These are phyloP conservation scores for Aureobasidium sp. DNA, from an alignment of 2,329 filamentous ascomycete genomes.

Conservation along the genomic window DNA sequence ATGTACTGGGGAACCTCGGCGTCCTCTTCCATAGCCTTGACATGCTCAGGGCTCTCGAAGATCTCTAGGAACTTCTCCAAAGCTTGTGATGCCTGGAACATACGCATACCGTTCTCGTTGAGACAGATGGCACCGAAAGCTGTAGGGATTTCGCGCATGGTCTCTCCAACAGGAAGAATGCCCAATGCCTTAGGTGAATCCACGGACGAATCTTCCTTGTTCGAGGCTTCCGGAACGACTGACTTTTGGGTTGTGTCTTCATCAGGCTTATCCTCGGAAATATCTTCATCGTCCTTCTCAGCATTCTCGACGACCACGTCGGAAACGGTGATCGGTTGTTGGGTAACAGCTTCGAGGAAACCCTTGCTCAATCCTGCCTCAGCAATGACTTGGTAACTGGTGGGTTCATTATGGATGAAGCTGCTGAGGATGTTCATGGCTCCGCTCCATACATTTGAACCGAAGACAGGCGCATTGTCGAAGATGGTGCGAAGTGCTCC, in stretches of 20 bases:
- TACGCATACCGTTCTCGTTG: conserved; percentile 75
- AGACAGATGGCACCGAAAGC: conserved; percentile 91
- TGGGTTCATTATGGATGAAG: conserved; percentile 98
- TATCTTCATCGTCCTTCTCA: not conserved
- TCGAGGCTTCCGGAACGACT: not conserved
- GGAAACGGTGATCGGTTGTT: conserved; percentile 25
- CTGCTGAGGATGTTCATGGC: conserved; percentile 85
- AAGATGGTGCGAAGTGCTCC: conserved; percentile 72
- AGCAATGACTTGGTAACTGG: conserved; percentile 90
- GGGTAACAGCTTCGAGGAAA: conserved; percentile 71
- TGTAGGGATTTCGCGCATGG: conserved; percentile 75
- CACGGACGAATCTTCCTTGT: not conserved
- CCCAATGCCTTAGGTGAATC: conserved; percentile 46
- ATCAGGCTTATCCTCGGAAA: not conserved
- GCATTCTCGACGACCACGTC: conserved; percentile 5
- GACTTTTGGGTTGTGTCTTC: not conserved
- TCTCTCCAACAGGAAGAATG: conserved; percentile 80
- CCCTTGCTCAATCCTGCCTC: conserved; percentile 86
- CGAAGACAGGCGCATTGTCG: conserved; percentile 68
- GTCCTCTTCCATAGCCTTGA: conserved; percentile 74
- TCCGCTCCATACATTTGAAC: conserved; percentile 92
- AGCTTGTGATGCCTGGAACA: conserved; percentile 75
- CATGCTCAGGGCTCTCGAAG: conserved; percentile 87
- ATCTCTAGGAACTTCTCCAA: conserved; percentile 87
- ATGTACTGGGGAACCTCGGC: conserved; percentile 62